Evolutionary conservation across 139 green algal species (phyloP), one percentile per base, ranked within the genome.

Genomic region (Microglena sp.): DNA sequence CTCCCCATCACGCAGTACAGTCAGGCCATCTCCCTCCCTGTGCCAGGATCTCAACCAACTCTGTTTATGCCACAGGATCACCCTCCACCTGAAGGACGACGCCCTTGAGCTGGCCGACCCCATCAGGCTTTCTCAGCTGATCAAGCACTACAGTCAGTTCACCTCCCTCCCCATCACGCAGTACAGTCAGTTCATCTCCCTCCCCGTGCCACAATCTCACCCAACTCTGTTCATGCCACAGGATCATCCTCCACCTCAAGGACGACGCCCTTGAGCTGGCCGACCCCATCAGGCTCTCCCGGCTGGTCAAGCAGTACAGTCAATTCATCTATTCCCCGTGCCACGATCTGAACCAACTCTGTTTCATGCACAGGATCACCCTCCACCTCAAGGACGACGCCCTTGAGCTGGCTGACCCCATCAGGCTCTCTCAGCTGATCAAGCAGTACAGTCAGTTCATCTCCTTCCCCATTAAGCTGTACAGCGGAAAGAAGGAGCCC

Each of bases 401-500:
- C 15, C 34, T 64, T 29, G 92, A 98, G 59, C 83, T 92, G 66
- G 78, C 82, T 1, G 82, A 96, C 55, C 61, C 74, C 21, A 60
- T 74, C 5, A 87, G 88, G 68, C 69, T 99, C 35, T 72, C 70
- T n/a, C 68, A 55, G 27, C 82, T 99, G 60, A 82, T 99, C 64
- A 96, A 96, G 85, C 89, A 95, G 82, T 98, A 99, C 86, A 89
- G 73, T 26, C 89, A 99, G 86, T 99, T 99, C 80, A 98, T 99
- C 70, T 76, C 79, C 36, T 99, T 98, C 84, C 94, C 94, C 70
- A 98, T 99, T 81, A 90, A 95, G 80, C 75, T 92, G 36, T 97
- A 74, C 68, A 68, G 22, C 35, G 40, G 45, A 26, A 78, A 78
- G 66, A 78, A 78, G 72, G 72, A 78, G 66, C 72, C 72, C 4